Conservation (phyloP, 225 moss, liverwort and hornwort species). For the Marchantia polymorpha region DNA sequence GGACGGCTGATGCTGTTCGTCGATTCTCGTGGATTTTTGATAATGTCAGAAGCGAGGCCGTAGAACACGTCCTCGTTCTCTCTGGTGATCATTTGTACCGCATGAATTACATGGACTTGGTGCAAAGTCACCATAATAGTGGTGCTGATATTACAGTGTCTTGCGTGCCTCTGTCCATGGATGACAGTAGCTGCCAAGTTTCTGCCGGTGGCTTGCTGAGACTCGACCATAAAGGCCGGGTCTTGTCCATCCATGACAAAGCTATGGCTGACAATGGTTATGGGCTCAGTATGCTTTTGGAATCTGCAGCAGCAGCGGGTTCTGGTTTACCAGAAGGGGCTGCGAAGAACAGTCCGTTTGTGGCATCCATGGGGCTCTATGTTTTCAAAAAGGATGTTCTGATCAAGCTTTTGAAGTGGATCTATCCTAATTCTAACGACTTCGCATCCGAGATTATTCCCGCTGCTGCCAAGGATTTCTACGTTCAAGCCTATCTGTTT, state of each 20-base stretch:
- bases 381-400: conserved; percentile 35
- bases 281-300: background rate
- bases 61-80: conserved; percentile 14
- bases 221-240: conserved; percentile 1
- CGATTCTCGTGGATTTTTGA: conserved; percentile 23
- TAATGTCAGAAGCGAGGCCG: background rate
- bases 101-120: conserved; percentile 22
- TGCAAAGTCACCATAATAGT: conserved; percentile 6
- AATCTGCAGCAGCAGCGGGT: background rate
- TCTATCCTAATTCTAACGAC: conserved; percentile 62
- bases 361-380: conserved; percentile 31
- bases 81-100: conserved; percentile 26
- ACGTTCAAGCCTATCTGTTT: conserved; percentile 66
- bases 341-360: background rate
- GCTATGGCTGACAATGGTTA: background rate
- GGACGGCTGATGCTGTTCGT: conserved; percentile 27
- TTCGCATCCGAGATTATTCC: conserved; percentile 69
- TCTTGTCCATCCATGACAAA: background rate
- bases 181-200: background rate
- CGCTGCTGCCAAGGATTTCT: conserved; percentile 60
- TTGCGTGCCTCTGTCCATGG: conserved; percentile 11
- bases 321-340: background rate
- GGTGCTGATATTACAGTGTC: conserved; percentile 20
- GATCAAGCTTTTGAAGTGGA: conserved; percentile 35
- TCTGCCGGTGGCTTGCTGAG: background rate